A percentile compares a stretch with the other conserved stretches of the same genome.
Evolutionary conservation across 768 basidiomycete species (phyloP).

Genomic region (Lactarius quietus): DNA sequence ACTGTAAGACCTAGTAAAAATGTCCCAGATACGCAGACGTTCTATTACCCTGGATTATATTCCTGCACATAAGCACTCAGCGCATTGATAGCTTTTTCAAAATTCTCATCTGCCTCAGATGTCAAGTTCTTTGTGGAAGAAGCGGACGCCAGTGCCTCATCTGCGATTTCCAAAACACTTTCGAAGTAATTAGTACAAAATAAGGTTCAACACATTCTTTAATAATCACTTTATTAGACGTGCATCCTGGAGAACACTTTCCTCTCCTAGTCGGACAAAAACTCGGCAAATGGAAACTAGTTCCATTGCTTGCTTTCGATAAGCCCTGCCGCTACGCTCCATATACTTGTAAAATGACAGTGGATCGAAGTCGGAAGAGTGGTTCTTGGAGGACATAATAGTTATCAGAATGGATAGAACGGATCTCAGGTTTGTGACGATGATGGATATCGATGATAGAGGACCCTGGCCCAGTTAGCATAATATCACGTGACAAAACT

Average conservation of each 20-base stretch:
- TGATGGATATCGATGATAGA: too few species aligned
- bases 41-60: not conserved
- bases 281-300: not conserved
- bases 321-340: slow-evolving; percentile 3
- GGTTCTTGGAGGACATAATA: too few species aligned
- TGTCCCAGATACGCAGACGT: not conserved
- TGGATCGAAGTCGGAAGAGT: not conserved
- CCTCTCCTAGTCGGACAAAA: not conserved
- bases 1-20: not conserved
- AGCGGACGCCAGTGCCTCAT: not conserved
- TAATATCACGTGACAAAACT: too few species aligned
- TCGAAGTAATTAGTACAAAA: not conserved
- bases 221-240: not conserved
- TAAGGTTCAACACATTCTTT: not conserved
- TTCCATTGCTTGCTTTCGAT: slow-evolving; percentile 10
- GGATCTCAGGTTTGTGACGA: too few species aligned
- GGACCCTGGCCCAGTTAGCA: too few species aligned
- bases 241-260: not conserved
- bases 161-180: slow-evolving; percentile 2
- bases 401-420: too few species aligned
- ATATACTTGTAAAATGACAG: not conserved
- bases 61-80: not conserved
- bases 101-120: not conserved
- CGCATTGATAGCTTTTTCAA: not conserved
- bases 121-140: not conserved